Evolutionary conservation across 805 yeast species (phyloP), one percentile per base, ranked within the genome.

Genomic region (Saturnispora zaruensis): DNA sequence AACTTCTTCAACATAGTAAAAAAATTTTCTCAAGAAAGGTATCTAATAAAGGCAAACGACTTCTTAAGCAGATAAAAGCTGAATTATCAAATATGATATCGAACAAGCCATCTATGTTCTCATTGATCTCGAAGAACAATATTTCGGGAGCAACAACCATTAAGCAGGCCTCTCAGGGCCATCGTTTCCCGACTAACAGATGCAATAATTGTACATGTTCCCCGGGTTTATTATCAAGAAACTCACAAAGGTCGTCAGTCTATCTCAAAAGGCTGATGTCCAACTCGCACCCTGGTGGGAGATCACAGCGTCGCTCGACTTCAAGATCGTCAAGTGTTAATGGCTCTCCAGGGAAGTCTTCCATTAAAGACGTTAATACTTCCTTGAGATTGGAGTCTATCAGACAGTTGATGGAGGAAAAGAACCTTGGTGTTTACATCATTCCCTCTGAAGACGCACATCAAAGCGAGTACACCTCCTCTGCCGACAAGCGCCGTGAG

Each of bases 151-250:
- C 64, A 28, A 61, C 68, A 3, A 59, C 67, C 1, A 55, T 60
- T 32, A 54, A 57, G 24, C 59, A 62, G 36, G 59, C 64, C 13
- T 44, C 61, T 11, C 53, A 48, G n/a, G 62, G 53, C 11, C 59
- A 53, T 41, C 49, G 60, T 33, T 50, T 49, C 25, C 50, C 60
- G 6, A 46, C 61, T n/a, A 54, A 53, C 37, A 70, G 78, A 13
- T 86, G 93, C 63, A 72, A 76, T 44, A 81, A 85, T 67, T 86
- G 95, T 69, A 84, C 88, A 2, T 86, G 95, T 63, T 84, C 91
- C 0, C 93, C 93, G 4, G 95, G 95, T 3, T 69, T 86, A 41
- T 66, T 86, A 44, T 80, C 88, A 28, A 74, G 95, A 59, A 77
- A 74, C 53, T 78, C 77, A 59, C 74, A 82, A 57, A 71, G 87